Base-by-base conservation (phyloP, 495 filamentous ascomycete genomes). In the Coniosporium apollinis region DNA sequence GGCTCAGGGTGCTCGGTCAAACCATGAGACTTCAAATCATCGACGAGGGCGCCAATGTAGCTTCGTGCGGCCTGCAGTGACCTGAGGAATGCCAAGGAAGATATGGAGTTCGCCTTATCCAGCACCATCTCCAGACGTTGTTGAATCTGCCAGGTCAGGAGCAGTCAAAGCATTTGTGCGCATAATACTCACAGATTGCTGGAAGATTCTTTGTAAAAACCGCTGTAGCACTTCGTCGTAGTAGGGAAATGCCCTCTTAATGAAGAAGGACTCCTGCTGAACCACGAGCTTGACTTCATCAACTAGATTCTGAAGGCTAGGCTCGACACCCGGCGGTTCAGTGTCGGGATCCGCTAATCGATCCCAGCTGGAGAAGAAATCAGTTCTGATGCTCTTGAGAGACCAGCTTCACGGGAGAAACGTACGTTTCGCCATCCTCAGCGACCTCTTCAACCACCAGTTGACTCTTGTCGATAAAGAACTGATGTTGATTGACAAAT, bases 401-500 rank as follows among this genome's bases (percentile, higher is more conserved):
- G 32, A 39, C 17, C 15, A 17, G 9, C n/a, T 13, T 32, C 17
- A n/a, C n/a, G 24, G 8, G 22, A 33, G 15, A 4, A 15, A 83
- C 13, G 70, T 76, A 43, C 26, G 43, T 49, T 45, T 92, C 84
- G 16, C 70, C 69, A 49, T 93, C 84, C 3, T 73, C 74, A 21
- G 63, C 77, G 13, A 96, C 74, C 51, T 99, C 87, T 43, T 94
- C 91, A 0, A 82, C 84, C 13, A 93, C 76, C 41, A 94, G 61
- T 47, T 91, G 81, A 49, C 78, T 82, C 11, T 82, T 65, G 45
- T 94, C 85, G 46, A 99, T 94, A 60, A 99, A 99, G 59, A 96
- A 96, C 49, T 93, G 79, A 59, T 96, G 91, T 57, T 99, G 91
- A 56, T 99, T 99, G 45, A 99, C 87, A 51, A 94, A 99, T 30